phyloP scores from a whole-genome alignment of 176 grass and related monocot genomes.

The Oryza meyeriana region DNA sequence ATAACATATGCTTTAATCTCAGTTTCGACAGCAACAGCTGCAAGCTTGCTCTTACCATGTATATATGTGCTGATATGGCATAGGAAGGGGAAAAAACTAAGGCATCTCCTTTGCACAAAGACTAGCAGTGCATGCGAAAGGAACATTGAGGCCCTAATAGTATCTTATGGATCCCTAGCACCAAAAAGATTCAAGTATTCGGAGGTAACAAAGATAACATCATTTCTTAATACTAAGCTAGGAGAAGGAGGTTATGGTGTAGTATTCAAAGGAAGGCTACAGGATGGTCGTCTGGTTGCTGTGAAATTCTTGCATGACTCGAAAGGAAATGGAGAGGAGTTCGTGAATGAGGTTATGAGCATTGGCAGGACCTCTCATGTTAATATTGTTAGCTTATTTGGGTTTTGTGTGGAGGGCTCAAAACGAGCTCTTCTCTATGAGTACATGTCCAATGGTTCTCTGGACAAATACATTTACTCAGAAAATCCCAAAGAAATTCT shows the following conservation, averaged over 20 bases:
- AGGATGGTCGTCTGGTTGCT: slow-evolving; percentile 22
- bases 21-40: neutral
- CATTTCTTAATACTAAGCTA: slow-evolving; percentile 30
- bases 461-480: slow-evolving; percentile 56
- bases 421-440: slow-evolving; percentile 54
- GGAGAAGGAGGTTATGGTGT: slow-evolving; percentile 50
- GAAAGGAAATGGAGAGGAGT: slow-evolving; percentile 30
- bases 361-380: slow-evolving; percentile 59
- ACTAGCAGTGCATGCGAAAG: neutral
- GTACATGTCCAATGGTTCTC: slow-evolving; percentile 55
- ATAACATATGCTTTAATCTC: neutral
- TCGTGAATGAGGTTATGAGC: slow-evolving; percentile 50
- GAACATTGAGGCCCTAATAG: slow-evolving; percentile 27
- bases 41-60: slow-evolving; percentile 14
- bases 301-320: slow-evolving; percentile 36
- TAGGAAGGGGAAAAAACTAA: neutral
- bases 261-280: slow-evolving; percentile 33
- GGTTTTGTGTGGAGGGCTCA: slow-evolving; percentile 49
- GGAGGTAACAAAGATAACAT: slow-evolving; percentile 51
- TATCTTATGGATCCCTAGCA: slow-evolving; percentile 34
- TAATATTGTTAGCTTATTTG: slow-evolving; percentile 46
- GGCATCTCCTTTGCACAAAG: neutral
- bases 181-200: slow-evolving; percentile 54
- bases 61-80: slow-evolving; percentile 13
- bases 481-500: slow-evolving; percentile 44